Conservation (phyloP, 2,329 filamentous ascomycete species). For the Fulvia fulva region DNA sequence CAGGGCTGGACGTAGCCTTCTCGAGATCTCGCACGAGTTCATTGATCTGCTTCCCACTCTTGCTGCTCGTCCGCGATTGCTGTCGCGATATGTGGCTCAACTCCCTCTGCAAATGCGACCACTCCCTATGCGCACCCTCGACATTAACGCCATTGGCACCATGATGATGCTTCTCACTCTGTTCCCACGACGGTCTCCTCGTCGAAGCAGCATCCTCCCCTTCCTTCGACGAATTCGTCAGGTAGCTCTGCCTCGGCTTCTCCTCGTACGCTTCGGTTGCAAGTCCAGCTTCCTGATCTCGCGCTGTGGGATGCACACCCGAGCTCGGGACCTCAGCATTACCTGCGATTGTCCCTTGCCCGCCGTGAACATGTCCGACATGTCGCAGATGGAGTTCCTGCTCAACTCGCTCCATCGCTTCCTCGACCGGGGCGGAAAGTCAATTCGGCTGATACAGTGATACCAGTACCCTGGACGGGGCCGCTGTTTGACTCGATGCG, state of each 20-base stretch:
- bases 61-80: conserved; percentile 39
- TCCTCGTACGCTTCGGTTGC: conserved; percentile 14
- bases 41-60: conserved; percentile 33
- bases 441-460: background rate
- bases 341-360: conserved; percentile 10
- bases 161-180: background rate
- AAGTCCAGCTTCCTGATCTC: conserved; percentile 10
- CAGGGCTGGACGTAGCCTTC: conserved; percentile 46
- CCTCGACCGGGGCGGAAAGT: background rate
- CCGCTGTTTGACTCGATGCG: background rate
- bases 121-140: conserved; percentile 65
- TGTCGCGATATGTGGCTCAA: conserved; percentile 43
- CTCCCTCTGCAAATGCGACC: conserved; percentile 58
- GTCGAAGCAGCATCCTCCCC: conserved; percentile 9
- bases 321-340: conserved; percentile 6
- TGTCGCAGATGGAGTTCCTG: conserved; percentile 25
- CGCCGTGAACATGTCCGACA: conserved; percentile 24
- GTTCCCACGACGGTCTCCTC: conserved; percentile 1
- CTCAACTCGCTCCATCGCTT: conserved; percentile 22
- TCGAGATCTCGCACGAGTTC: conserved; percentile 53
- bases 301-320: conserved; percentile 4
- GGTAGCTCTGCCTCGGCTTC: conserved; percentile 3
- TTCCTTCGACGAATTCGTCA: conserved; percentile 2
- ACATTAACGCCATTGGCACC: conserved; percentile 55
- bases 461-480: too few species aligned